Evolutionary conservation across 805 yeast genomes (phyloP).

Genomic region (Candida saitoana): DNA sequence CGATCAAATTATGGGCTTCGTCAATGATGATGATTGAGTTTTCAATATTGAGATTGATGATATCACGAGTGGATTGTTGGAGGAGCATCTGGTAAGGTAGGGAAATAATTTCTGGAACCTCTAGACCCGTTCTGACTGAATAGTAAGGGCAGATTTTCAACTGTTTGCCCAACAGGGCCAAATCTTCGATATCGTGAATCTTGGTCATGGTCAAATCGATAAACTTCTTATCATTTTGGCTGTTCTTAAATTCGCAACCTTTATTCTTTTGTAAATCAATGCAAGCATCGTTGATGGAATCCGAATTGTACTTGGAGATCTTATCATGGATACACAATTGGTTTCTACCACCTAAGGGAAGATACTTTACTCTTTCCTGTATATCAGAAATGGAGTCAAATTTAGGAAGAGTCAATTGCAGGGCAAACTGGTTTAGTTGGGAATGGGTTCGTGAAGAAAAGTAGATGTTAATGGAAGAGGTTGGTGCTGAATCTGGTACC

Average conservation of each 20-base stretch:
- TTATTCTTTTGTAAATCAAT: constrained; percentile 54
- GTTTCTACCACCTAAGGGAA: constrained; percentile 78
- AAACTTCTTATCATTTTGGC: constrained; percentile 36
- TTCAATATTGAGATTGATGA: constrained; percentile 54
- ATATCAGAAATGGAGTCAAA: constrained; percentile 58
- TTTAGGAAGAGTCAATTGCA: constrained; percentile 58
- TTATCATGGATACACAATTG: constrained; percentile 76
- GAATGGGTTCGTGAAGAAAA: constrained; percentile 90
- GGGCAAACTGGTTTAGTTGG: constrained; percentile 75
- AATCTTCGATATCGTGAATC: constrained; percentile 77
- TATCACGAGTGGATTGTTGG: constrained; percentile 55
- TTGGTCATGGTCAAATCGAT: constrained; percentile 52
- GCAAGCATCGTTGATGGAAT: constrained; percentile 76
- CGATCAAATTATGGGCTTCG: constrained; percentile 88
- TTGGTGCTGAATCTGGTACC: constrained; percentile 14
- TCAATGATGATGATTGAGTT: constrained; percentile 75
- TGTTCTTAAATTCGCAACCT: constrained; percentile 22
- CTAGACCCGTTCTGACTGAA: constrained; percentile 54
- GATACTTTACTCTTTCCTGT: constrained; percentile 56
- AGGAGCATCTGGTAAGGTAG: constrained; percentile 80
- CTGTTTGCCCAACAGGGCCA: constrained; percentile 54
- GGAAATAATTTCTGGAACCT: constrained; percentile 68
- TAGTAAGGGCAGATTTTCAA: constrained; percentile 78
- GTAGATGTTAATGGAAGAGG: constrained; percentile 44
- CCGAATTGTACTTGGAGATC: constrained; percentile 47